Base-by-base conservation (phyloP, 1,284 basidiomycete genomes). In the Mycosarcoma maydis region DNA sequence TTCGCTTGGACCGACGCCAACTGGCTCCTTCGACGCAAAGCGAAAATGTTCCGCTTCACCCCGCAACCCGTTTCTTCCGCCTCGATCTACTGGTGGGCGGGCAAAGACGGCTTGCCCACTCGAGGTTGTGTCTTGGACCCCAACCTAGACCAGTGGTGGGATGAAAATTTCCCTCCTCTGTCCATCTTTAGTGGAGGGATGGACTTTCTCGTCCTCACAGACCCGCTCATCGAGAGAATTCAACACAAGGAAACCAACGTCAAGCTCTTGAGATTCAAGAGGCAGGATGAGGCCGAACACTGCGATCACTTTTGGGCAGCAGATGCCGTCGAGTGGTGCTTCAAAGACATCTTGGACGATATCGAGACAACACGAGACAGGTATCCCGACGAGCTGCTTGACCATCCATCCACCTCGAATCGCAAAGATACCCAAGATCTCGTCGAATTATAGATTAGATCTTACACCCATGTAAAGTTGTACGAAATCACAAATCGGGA, bases 41-140 rank as follows among this genome's bases (percentile, higher is more conserved):
- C 85, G 5, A 88, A 88, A 72, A 87, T 87, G 86, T 88, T 88
- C 82, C 80, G 87, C 14, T 88, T 88, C 81, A 88, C 87, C 0
- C 87, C 87, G 0, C 86, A 86, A 24, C 87, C 87, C 46, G 87
- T 88, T 16, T 83, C 83, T 6, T 86, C 85, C 5, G 84, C 84
- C 0, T 82, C 79, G 49, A 85, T 86, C 74, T 86, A 85, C 69
- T 87, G 86, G 86, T 83, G 87, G 87, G 87, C 86, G 42, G 87
- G 87, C 10, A 85, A 86, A 73, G 85, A 85, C 68, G 87, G 87
- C 0, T 88, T 88, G 59, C 85, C 86, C 0, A 84, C 85, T 38
- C 83, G 87, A 24, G 86, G 86, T 50, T 87, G 87, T 64, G 85
- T 85, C 0, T 80, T 88, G 43, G 87, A 88, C 73, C 84, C 85